These are phyloP conservation scores for Incumbomyces lentus DNA, from an alignment of 2,329 filamentous ascomycete genomes.

Conservation along the genomic window DNA sequence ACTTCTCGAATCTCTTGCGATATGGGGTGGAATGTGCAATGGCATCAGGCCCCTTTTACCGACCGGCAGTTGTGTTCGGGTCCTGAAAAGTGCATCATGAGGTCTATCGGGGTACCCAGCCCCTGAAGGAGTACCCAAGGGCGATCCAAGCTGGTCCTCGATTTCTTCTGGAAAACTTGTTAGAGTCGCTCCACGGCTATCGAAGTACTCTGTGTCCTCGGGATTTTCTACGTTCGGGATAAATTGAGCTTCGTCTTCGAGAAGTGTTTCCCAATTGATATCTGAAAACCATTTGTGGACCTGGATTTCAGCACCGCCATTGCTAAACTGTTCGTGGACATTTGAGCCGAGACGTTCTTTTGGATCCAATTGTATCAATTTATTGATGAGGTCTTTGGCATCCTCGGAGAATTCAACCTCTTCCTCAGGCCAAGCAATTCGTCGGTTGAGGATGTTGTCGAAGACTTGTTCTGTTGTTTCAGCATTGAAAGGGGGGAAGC, in stretches of 20 bases:
- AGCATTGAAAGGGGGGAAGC: constrained; percentile 87
- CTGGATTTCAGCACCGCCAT: constrained; percentile 83
- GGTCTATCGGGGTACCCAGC: constrained; percentile 80
- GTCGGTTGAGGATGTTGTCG: constrained; percentile 83
- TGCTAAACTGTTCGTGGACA: constrained; percentile 66
- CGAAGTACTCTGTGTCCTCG: constrained; percentile 97
- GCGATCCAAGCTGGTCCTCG: constrained; percentile 74
- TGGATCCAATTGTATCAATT: constrained; percentile 75
- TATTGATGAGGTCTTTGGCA: constrained; percentile 90
- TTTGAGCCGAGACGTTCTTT: constrained; percentile 76
- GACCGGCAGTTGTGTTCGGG: constrained; percentile 74
- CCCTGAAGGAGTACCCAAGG: constrained; percentile 47
- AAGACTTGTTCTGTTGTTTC: constrained; percentile 86
- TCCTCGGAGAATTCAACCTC: constrained; percentile 66
- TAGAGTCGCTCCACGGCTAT: constrained; percentile 78
- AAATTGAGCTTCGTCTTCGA: constrained; percentile 95
- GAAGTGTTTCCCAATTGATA: constrained; percentile 76
- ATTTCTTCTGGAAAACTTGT: constrained; percentile 90
- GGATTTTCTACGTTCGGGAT: constrained; percentile 86
- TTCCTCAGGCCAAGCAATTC: constrained; percentile 83
- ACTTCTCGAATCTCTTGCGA: constrained; percentile 71
- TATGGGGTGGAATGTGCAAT: constrained; percentile 89
- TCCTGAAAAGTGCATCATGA: constrained; percentile 85
- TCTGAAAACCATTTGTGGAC: constrained; percentile 80
- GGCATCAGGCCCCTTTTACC: constrained; percentile 90